Evolutionary conservation across 2,329 filamentous ascomycete species (phyloP).

Genomic region (Chalara sp.): DNA sequence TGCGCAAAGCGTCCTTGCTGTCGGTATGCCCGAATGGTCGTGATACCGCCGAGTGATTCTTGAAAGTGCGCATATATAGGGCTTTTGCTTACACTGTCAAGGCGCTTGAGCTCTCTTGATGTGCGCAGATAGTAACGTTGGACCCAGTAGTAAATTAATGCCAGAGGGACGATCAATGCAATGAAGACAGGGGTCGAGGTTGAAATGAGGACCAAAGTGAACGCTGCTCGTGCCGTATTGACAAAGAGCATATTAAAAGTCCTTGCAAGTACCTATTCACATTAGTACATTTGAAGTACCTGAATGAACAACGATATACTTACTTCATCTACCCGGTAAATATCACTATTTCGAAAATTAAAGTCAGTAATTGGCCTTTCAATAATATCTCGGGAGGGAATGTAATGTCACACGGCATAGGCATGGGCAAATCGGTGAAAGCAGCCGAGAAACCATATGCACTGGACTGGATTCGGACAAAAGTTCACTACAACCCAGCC

Average conservation of each 20-base stretch:
- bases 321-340: slow-evolving; percentile 38
- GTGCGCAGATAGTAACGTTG: slow-evolving; percentile 96
- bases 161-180: slow-evolving; percentile 72
- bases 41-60: slow-evolving; percentile 88
- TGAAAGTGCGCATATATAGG: slow-evolving; percentile 99
- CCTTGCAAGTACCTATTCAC: slow-evolving; percentile 87
- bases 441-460: slow-evolving; percentile 12
- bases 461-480: slow-evolving; percentile 2
- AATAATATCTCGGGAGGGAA: slow-evolving; percentile 6
- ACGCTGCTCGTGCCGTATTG: slow-evolving; percentile 66
- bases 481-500: background rate
- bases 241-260: slow-evolving; percentile 96
- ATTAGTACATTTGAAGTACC: slow-evolving; percentile 32
- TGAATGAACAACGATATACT: slow-evolving; percentile 3
- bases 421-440: slow-evolving; percentile 12
- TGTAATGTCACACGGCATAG: slow-evolving; percentile 12
- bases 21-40: slow-evolving; percentile 90
- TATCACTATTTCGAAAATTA: slow-evolving; percentile 33
- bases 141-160: slow-evolving; percentile 79
- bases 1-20: slow-evolving; percentile 81
- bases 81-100: slow-evolving; percentile 91
- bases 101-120: slow-evolving; percentile 89
- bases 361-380: slow-evolving; percentile 16
- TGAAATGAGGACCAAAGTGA: slow-evolving; percentile 83
- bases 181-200: slow-evolving; percentile 75